Evolutionary conservation across 805 yeast genomes (phyloP).

Genomic region (Candida germanica): DNA sequence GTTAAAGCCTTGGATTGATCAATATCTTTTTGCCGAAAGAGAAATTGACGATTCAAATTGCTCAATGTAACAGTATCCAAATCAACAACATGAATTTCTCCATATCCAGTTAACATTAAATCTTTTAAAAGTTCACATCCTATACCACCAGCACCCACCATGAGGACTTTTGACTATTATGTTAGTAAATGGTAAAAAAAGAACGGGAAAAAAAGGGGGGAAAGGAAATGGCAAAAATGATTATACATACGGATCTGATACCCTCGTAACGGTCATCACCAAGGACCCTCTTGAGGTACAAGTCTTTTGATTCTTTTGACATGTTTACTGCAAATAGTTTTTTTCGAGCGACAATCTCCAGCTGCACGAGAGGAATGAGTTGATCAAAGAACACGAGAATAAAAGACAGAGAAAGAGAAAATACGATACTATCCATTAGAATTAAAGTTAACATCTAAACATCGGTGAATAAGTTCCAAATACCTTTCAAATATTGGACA

Average conservation of each 20-base stretch:
- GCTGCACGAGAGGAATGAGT: too few species aligned
- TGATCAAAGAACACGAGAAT: too few species aligned
- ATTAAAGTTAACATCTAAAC: too few species aligned
- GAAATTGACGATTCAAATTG: conserved; percentile 88
- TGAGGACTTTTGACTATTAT: conserved; percentile 52
- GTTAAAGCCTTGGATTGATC: conserved; percentile 84
- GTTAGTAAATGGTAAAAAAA: neutral
- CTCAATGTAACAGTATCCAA: conserved; percentile 92
- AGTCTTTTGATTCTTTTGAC: conserved; percentile 35
- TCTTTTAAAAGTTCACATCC: conserved; percentile 90
- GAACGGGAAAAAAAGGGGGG: neutral
- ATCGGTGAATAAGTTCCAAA: conserved; percentile 63
- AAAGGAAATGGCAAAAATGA: neutral
- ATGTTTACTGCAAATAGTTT: too few species aligned
- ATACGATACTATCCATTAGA: too few species aligned
- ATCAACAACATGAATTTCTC: conserved; percentile 90
- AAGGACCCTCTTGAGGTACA: conserved; percentile 43
- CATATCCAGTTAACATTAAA: conserved; percentile 72
- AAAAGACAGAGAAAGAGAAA: too few species aligned
- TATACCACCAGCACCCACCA: conserved; percentile 96
- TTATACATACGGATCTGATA: conserved; percentile 8
- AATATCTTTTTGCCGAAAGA: conserved; percentile 86
- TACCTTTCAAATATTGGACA: conserved; percentile 73
- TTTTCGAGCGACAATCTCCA: too few species aligned
- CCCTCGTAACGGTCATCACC: conserved; percentile 6